Evolutionary conservation across 202 grass and related monocot genomes (phyloP).

Genomic region (Setaria italica): DNA sequence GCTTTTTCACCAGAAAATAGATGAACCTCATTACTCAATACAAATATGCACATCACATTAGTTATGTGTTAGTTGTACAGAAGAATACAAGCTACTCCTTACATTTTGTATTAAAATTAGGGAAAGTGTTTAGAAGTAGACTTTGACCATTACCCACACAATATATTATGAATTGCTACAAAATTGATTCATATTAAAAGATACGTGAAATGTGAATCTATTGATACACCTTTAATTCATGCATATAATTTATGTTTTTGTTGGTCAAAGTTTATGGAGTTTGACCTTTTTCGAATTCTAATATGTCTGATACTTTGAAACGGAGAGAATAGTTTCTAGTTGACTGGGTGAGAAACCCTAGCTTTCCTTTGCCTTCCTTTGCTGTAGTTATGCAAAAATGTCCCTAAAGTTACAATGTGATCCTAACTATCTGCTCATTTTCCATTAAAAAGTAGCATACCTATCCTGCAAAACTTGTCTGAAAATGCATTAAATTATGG

Average conservation of each 20-base stretch:
- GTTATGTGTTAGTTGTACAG: background rate
- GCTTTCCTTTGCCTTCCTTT: background rate
- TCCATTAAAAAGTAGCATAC: background rate
- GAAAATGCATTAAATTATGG: constrained; percentile 9
- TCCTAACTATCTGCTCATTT: background rate
- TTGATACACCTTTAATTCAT: background rate
- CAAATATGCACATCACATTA: background rate
- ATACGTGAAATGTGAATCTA: background rate
- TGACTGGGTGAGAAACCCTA: background rate
- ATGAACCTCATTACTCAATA: background rate
- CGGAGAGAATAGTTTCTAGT: background rate
- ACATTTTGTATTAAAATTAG: background rate
- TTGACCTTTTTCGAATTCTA: background rate
- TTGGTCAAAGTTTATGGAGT: background rate
- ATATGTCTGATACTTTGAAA: background rate
- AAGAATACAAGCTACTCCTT: background rate
- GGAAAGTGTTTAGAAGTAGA: background rate
- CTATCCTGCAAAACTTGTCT: background rate
- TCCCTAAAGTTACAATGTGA: background rate
- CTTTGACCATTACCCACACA: background rate
- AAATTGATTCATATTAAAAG: background rate
- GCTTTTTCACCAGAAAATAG: background rate
- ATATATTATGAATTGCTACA: background rate
- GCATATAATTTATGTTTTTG: background rate
- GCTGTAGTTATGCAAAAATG: background rate